Percentiles rank a stretch among this genome's conserved stretches.
Conservation (phyloP, 2,329 filamentous ascomycete genomes). For the Macrophomina phaseolina region DNA sequence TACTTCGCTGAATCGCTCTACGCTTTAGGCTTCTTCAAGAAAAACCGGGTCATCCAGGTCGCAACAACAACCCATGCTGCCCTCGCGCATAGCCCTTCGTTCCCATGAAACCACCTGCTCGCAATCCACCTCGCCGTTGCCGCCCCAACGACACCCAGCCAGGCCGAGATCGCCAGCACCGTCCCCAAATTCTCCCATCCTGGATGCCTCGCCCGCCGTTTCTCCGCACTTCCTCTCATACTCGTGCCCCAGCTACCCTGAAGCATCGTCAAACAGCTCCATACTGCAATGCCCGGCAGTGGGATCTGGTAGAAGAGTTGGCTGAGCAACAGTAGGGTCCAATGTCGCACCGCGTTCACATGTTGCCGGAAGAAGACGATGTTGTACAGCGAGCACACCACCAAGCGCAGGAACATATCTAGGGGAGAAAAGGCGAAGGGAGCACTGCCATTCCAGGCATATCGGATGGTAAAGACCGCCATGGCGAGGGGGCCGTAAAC, state of each 20-base stretch:
- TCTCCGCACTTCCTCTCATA: conserved; percentile 34
- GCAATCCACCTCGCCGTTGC: not conserved
- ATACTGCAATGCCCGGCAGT: conserved; percentile 43
- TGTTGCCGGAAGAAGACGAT: conserved; percentile 35
- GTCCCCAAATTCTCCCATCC: not conserved
- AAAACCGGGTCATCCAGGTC: not conserved
- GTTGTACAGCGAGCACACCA: conserved; percentile 34
- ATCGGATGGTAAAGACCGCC: conserved; percentile 29
- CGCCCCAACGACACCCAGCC: not conserved
- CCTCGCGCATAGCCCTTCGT: not conserved
- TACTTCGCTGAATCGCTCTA: not conserved
- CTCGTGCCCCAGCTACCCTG: conserved; percentile 45
- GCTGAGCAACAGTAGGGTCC: conserved; percentile 29
- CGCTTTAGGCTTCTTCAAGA: not conserved
- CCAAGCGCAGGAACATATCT: conserved; percentile 36
- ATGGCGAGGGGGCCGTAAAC: conserved; percentile 34
- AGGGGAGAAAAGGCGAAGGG: conserved; percentile 37
- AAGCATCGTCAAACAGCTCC: conserved; percentile 43
- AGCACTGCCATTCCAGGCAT: conserved; percentile 38
- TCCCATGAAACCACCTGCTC: not conserved
- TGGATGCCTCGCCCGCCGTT: not conserved
- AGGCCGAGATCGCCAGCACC: not conserved
- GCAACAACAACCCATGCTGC: not conserved
- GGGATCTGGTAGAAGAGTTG: conserved; percentile 44
- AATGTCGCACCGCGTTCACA: conserved; percentile 28